These are phyloP conservation scores for Arachnomyces sp. DNA, from an alignment of 2,329 filamentous ascomycete genomes.

Conservation along the genomic window DNA sequence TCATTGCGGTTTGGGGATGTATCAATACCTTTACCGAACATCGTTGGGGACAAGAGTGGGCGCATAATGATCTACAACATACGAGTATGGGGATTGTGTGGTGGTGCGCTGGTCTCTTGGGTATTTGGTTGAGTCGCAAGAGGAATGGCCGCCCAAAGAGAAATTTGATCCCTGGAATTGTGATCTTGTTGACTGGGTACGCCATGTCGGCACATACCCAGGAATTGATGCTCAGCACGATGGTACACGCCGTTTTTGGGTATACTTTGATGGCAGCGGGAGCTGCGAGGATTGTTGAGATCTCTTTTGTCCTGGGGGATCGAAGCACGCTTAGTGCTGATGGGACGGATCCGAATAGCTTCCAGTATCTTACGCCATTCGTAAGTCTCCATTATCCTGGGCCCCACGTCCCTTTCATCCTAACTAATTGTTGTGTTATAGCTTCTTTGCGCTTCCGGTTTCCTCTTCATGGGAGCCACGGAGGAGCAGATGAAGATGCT, in stretches of 20 bases:
- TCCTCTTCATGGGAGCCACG: slow-evolving; percentile 95
- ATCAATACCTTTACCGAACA: slow-evolving; percentile 99
- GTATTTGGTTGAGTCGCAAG: slow-evolving; percentile 82
- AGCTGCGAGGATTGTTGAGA: slow-evolving; percentile 75
- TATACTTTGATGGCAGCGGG: slow-evolving; percentile 93
- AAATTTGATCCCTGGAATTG: slow-evolving; percentile 86
- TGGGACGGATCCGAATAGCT: slow-evolving; percentile 62
- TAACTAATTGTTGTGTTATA: slow-evolving; percentile 28
- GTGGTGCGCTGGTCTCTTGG: slow-evolving; percentile 89
- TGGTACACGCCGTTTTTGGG: slow-evolving; percentile 82
- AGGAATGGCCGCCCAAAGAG: slow-evolving; percentile 78
- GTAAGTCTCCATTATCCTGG: slow-evolving; percentile 42
- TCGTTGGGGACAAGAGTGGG: slow-evolving; percentile 83
- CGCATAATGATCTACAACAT: slow-evolving; percentile 89
- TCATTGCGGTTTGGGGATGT: slow-evolving; percentile 92
- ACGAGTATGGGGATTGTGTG: slow-evolving; percentile 99
- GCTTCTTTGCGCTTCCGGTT: slow-evolving; percentile 85
- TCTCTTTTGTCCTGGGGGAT: slow-evolving; percentile 78
- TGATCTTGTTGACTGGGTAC: slow-evolving; percentile 88
- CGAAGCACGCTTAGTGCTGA: slow-evolving; percentile 55
- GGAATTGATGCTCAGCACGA: slow-evolving; percentile 70
- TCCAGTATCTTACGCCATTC: slow-evolving; percentile 62
- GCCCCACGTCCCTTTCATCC: slow-evolving; percentile 11
- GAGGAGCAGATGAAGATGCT: slow-evolving; percentile 90
- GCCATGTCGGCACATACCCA: slow-evolving; percentile 92